Evolutionary conservation across 78 protist species (phyloP).

Genomic region (Creolimax fragrantissima): DNA sequence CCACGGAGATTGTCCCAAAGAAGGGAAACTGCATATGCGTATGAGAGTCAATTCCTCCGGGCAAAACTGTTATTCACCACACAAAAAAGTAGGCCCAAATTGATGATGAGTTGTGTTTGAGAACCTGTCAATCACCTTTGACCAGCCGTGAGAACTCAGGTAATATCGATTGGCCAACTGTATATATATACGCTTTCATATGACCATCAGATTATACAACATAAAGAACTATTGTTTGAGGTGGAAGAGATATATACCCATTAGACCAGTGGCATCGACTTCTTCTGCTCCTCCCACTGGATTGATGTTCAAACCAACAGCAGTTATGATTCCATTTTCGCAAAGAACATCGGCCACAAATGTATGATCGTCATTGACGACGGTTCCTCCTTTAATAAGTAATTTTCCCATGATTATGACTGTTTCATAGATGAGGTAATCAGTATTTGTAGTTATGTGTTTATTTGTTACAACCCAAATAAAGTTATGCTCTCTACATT

Average conservation of each 20-base stretch:
- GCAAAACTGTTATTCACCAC: conserved; percentile 22
- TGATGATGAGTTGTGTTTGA: background rate
- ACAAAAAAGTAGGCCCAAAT: background rate
- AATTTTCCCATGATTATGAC: too few relatives aligned
- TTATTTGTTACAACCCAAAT: too few relatives aligned
- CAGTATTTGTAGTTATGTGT: too few relatives aligned
- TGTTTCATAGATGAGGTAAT: too few relatives aligned
- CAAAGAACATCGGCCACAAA: conserved; percentile 56
- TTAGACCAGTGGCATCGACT: background rate
- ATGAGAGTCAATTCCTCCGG: conserved; percentile 87
- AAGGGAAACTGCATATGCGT: conserved; percentile 78
- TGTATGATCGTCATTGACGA: conserved; percentile 62
- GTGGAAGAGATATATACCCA: background rate
- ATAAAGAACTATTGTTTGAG: background rate
- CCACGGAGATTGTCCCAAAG: conserved; percentile 78
- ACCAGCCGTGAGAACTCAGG: background rate
- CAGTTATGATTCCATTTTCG: conserved; percentile 40
- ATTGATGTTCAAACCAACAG: background rate
- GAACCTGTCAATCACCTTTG: background rate
- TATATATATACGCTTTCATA: background rate
- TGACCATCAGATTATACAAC: background rate
- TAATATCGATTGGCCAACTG: background rate
- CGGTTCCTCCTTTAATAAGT: conserved; percentile 55
- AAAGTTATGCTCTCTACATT: too few relatives aligned
- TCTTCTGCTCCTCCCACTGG: conserved; percentile 16